Conservation (phyloP, 257 asterid genomes). For the Solanum tacnaense region DNA sequence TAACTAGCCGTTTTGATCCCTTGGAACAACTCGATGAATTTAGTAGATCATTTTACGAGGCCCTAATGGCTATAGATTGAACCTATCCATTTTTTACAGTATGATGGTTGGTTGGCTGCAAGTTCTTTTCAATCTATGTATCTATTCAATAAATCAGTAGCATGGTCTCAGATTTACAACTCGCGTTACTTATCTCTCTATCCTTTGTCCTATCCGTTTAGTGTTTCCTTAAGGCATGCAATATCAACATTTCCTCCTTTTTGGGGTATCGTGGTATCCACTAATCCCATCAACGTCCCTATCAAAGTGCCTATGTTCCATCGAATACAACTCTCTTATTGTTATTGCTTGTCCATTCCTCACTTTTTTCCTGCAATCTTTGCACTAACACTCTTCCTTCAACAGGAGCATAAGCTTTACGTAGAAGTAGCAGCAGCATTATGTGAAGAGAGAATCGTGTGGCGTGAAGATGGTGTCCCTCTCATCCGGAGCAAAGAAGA, state of each 20-base stretch:
- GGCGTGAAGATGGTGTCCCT: slow-evolving; percentile 84
- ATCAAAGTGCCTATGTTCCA: not conserved
- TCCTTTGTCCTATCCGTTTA: not conserved
- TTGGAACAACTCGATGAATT: not conserved
- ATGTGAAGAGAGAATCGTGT: slow-evolving; percentile 56
- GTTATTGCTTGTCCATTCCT: not conserved
- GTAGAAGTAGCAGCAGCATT: slow-evolving; percentile 51
- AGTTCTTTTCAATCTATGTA: not conserved
- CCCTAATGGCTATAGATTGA: not conserved
- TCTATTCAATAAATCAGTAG: not conserved
- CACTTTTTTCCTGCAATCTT: not conserved
- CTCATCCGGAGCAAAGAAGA: slow-evolving; percentile 52
- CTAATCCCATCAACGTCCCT: not conserved
- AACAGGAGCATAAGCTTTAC: slow-evolving; percentile 64
- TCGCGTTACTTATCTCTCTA: not conserved
- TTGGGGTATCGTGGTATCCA: not conserved
- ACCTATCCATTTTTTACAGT: not conserved
- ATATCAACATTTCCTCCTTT: not conserved
- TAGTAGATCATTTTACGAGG: not conserved
- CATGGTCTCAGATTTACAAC: not conserved
- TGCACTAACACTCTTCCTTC: not conserved
- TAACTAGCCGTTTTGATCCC: not conserved
- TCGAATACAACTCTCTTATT: not conserved
- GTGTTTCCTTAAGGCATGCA: not conserved
- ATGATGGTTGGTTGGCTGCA: not conserved